Evolutionary conservation across 2,329 filamentous ascomycete species (phyloP).

Genomic region (Sporothrix schenckii): DNA sequence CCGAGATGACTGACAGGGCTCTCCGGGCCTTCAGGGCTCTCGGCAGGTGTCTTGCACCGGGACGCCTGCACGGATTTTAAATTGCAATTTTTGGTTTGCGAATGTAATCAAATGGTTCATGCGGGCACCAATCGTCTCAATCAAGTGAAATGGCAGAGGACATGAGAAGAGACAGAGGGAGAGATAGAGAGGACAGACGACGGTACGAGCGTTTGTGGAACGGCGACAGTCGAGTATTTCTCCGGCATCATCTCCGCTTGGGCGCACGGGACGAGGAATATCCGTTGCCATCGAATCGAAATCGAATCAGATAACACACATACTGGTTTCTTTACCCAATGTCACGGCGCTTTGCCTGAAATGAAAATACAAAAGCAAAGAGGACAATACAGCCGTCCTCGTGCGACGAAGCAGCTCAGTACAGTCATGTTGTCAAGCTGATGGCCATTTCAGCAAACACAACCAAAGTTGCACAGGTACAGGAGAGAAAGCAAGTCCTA

Average conservation of each 20-base stretch:
- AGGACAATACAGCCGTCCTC: not conserved
- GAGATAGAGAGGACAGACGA: not conserved
- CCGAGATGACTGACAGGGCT: constrained; percentile 23
- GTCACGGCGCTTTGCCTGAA: constrained; percentile 13
- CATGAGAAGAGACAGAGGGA: not conserved
- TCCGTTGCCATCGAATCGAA: not conserved
- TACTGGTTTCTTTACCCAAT: not conserved
- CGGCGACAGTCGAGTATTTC: too few relatives aligned
- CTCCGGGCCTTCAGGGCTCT: not conserved
- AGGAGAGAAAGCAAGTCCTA: not conserved
- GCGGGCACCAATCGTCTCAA: not conserved
- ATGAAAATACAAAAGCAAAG: not conserved
- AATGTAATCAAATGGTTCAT: constrained; percentile 19
- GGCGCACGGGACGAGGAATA: constrained; percentile 3
- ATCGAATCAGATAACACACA: not conserved
- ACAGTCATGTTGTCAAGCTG: not conserved
- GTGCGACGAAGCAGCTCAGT: not conserved
- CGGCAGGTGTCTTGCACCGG: constrained; percentile 7
- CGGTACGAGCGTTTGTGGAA: not conserved
- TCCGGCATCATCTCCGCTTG: constrained; percentile 2
- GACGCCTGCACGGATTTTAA: not conserved
- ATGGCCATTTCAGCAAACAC: too few relatives aligned
- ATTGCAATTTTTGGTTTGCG: not conserved
- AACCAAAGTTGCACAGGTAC: too few relatives aligned
- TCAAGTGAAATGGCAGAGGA: not conserved